Percentiles rank a stretch among this genome's conserved stretches.
phyloP scores from a whole-genome alignment of 2,329 filamentous ascomycete genomes.

The Mycocentrospora acerina region DNA sequence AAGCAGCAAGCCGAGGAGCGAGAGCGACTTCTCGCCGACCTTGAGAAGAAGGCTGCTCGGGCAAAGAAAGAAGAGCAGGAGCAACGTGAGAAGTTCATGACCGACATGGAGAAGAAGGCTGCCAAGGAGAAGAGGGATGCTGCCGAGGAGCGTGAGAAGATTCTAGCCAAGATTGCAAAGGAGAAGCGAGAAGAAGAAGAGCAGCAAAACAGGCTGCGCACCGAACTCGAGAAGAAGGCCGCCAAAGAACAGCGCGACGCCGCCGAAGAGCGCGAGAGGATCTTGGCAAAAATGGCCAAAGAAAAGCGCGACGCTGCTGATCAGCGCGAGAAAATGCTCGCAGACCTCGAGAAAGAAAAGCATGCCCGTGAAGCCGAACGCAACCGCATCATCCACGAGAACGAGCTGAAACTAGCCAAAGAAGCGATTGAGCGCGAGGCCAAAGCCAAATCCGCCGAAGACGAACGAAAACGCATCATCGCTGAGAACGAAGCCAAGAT shows the following conservation, averaged over 20 bases:
- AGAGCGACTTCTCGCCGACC: constrained; percentile 43
- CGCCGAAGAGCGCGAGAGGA: constrained; percentile 42
- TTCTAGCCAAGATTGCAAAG: constrained; percentile 32
- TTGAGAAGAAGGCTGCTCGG: constrained; percentile 41
- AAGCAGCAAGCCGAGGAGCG: constrained; percentile 47
- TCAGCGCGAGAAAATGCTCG: constrained; percentile 13
- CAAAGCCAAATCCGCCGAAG: constrained; percentile 27
- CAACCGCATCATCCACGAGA: constrained; percentile 35
- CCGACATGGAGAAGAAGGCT: constrained; percentile 36
- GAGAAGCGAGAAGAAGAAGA: constrained; percentile 28
- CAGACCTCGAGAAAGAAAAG: constrained; percentile 12
- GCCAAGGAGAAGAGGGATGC: constrained; percentile 33
- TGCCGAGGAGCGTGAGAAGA: constrained; percentile 32
- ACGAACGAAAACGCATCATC: constrained; percentile 31
- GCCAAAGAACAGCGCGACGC: constrained; percentile 38
- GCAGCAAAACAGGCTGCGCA: constrained; percentile 9
- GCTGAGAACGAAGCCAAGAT: constrained; percentile 32
- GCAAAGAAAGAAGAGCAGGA: constrained; percentile 43
- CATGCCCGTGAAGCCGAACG: constrained; percentile 22
- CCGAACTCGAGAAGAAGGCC: constrained; percentile 23
- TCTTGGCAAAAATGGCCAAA: constrained; percentile 41
- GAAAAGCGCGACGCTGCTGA: constrained; percentile 40
- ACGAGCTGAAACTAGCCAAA: constrained; percentile 32
- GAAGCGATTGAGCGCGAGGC: constrained; percentile 28
- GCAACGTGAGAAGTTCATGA: constrained; percentile 42